Evolutionary conservation across 2,329 filamentous ascomycete species (phyloP).

Genomic region (Xylaria digitata): DNA sequence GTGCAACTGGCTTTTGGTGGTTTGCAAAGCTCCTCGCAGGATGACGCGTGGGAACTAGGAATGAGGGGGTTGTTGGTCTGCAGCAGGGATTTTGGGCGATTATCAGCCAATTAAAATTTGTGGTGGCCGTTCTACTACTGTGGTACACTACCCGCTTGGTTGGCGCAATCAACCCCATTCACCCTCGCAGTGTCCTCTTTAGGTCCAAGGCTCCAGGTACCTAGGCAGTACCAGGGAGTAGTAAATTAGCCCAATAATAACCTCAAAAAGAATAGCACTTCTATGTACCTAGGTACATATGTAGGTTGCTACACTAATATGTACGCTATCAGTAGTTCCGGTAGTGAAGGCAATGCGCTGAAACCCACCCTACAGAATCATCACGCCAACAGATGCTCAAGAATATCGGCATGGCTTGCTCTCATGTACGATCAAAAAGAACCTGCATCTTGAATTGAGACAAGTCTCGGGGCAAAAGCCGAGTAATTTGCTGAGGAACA

Average conservation of each 20-base stretch:
- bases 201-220: neutral
- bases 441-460: conserved; percentile 6
- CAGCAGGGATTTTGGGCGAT: conserved; percentile 24
- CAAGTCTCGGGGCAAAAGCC: conserved; percentile 9
- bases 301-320: conserved; percentile 10
- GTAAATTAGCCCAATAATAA: conserved; percentile 24
- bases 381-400: neutral
- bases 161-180: conserved; percentile 10
- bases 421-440: conserved; percentile 6
- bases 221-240: neutral
- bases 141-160: conserved; percentile 26
- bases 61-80: conserved; percentile 21
- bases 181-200: neutral
- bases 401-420: conserved; percentile 4
- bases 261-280: neutral
- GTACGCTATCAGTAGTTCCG: conserved; percentile 14
- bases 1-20: conserved; percentile 11
- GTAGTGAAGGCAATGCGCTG: conserved; percentile 23
- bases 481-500: neutral
- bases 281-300: too few species aligned
- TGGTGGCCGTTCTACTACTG: neutral
- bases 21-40: conserved; percentile 30
- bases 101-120: conserved; percentile 25
- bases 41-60: conserved; percentile 31
- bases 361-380: conserved; percentile 18